These are phyloP conservation scores for Hondaea fermentalgiana DNA, from an alignment of 108 stramenopile species.

Conservation along the genomic window DNA sequence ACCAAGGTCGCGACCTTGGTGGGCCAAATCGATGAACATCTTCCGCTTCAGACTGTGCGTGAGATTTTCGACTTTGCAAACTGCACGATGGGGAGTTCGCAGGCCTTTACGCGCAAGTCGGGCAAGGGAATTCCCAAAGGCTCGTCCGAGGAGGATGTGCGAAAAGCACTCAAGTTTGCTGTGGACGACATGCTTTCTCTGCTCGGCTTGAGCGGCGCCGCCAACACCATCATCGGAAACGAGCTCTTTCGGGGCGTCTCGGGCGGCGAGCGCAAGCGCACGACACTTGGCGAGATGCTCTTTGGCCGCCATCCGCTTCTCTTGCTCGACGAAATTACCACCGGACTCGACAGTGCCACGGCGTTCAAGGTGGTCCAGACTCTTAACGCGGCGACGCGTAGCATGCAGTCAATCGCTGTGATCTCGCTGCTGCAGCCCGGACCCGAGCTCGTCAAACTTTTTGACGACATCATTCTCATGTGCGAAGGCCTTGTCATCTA, in stretches of 20 bases:
- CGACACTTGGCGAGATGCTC: constrained; percentile 70
- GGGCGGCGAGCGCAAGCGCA: constrained; percentile 74
- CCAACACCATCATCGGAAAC: constrained; percentile 50
- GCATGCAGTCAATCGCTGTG: constrained; percentile 34
- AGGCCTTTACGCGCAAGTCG: neutral
- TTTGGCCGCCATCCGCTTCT: constrained; percentile 29
- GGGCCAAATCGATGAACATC: neutral
- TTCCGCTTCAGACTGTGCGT: constrained; percentile 5
- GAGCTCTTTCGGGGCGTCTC: constrained; percentile 65
- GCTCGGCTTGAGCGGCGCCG: constrained; percentile 37
- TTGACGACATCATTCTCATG: constrained; percentile 77
- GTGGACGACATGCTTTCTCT: constrained; percentile 42
- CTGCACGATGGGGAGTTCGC: neutral
- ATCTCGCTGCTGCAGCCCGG: constrained; percentile 74
- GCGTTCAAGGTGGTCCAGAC: constrained; percentile 64
- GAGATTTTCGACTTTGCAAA: constrained; percentile 13
- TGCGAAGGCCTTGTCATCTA: constrained; percentile 66
- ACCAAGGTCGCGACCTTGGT: neutral
- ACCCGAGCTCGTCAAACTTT: constrained; percentile 75
- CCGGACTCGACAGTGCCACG: constrained; percentile 66
- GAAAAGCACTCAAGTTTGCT: constrained; percentile 19
- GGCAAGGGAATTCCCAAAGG: neutral
- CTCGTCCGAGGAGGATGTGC: neutral
- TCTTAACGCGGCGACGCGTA: constrained; percentile 33
- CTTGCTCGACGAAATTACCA: constrained; percentile 60